phyloP scores from a whole-genome alignment of 2,329 filamentous ascomycete species.

The Fusarium marasasianum region DNA sequence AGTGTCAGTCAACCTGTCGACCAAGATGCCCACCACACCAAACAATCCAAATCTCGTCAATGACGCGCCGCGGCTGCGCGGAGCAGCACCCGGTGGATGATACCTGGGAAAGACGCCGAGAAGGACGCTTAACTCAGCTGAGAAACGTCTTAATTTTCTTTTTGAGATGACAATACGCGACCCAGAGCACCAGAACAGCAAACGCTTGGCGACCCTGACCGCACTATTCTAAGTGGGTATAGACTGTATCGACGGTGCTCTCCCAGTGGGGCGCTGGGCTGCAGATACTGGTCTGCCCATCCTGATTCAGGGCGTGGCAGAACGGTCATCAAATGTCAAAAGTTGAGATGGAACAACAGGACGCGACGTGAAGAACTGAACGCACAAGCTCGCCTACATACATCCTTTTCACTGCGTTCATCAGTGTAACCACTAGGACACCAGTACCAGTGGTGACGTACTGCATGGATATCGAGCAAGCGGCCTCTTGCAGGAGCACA shows the following conservation, averaged over 20 bases:
- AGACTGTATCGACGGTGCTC: slow-evolving; percentile 25
- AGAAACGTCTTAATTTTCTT: slow-evolving; percentile 32
- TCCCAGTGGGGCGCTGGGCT: slow-evolving; percentile 36
- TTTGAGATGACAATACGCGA: slow-evolving; percentile 16
- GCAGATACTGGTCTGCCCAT: slow-evolving; percentile 32
- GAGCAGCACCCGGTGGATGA: slow-evolving; percentile 31
- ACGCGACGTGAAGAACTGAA: slow-evolving; percentile 16
- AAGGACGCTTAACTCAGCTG: slow-evolving; percentile 41
- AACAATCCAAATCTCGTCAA: slow-evolving; percentile 31
- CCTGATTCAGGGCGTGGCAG: slow-evolving; percentile 35
- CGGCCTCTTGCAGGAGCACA: slow-evolving; percentile 18
- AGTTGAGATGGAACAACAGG: slow-evolving; percentile 5
- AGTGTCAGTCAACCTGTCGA: slow-evolving; percentile 15
- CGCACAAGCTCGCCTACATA: slow-evolving; percentile 9
- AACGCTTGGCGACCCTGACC: slow-evolving; percentile 39
- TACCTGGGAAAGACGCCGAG: slow-evolving; percentile 32
- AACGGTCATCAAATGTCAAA: slow-evolving; percentile 25
- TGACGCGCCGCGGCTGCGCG: slow-evolving; percentile 29
- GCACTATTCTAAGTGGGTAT: slow-evolving; percentile 32
- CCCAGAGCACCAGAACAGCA: slow-evolving; percentile 21
- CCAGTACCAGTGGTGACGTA: slow-evolving; percentile 31
- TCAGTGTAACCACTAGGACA: background rate
- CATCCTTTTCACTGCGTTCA: slow-evolving; percentile 11
- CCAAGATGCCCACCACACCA: slow-evolving; percentile 20
- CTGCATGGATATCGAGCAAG: slow-evolving; percentile 26